A percentile compares a stretch with the other conserved stretches of the same genome.
Conservation (phyloP, 306 rosid genomes). For the Erythrophleum fordii region DNA sequence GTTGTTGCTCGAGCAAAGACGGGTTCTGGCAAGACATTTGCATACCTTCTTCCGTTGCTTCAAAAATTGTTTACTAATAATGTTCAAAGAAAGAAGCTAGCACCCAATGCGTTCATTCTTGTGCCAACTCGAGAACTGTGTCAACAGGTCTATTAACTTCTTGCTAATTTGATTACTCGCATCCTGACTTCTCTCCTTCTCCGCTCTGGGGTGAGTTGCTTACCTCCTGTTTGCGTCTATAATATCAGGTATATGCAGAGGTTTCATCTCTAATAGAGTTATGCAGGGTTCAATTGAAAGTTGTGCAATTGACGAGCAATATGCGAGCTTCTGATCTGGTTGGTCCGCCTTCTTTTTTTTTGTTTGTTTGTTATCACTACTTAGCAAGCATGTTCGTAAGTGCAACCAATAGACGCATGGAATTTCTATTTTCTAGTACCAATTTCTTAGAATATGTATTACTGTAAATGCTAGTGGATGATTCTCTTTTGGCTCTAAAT, state of each 20-base stretch:
- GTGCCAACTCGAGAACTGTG: conserved; percentile 83
- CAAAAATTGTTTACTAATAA: conserved; percentile 70
- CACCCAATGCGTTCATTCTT: conserved; percentile 80
- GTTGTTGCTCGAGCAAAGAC: conserved; percentile 96
- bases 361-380: neutral
- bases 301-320: conserved; percentile 76
- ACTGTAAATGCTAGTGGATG: neutral
- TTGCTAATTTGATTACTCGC: neutral
- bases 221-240: neutral
- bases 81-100: conserved; percentile 60
- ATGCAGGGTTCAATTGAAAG: conserved; percentile 83
- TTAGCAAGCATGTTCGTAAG: neutral
- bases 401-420: neutral
- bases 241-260: conserved; percentile 67
- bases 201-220: neutral
- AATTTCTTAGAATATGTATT: conserved; percentile 11
- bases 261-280: conserved; percentile 68
- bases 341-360: conserved; percentile 38
- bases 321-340: conserved; percentile 82
- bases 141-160: conserved; percentile 64
- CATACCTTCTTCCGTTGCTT: conserved; percentile 87
- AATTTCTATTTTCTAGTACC: neutral
- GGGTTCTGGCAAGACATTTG: conserved; percentile 95
- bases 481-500: neutral
- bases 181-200: neutral